A percentile compares a stretch with the other conserved stretches of the same genome.
Evolutionary conservation across 805 yeast species (phyloP).

Genomic region (Brettanomyces naardenensis): DNA sequence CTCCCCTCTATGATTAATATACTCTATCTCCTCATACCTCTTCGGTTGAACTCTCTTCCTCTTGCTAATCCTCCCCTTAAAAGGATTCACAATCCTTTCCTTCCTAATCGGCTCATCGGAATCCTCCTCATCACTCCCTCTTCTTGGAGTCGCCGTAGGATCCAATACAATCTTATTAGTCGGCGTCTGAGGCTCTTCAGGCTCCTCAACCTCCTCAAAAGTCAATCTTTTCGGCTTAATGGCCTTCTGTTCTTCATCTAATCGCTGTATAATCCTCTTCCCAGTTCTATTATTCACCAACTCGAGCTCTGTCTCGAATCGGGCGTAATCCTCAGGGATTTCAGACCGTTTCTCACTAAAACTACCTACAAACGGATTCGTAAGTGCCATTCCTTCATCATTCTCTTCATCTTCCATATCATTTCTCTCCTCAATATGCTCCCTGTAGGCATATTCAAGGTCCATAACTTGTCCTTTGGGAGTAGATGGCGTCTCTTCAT

Average conservation of each 20-base stretch:
- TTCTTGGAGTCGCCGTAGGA: neutral
- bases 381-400: constrained; percentile 12
- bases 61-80: constrained; percentile 5
- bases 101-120: constrained; percentile 12
- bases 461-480: constrained; percentile 30
- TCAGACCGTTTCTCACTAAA: neutral
- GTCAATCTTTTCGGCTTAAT: constrained; percentile 32
- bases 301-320: constrained; percentile 32
- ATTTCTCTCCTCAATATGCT: constrained; percentile 17
- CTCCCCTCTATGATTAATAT: constrained; percentile 24
- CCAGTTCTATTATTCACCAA: constrained; percentile 35
- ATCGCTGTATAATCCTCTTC: constrained; percentile 22
- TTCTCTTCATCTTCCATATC: constrained; percentile 12
- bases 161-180: neutral
- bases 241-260: constrained; percentile 25
- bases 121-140: constrained; percentile 1
- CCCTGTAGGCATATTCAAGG: constrained; percentile 23
- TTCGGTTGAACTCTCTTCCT: neutral
- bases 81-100: constrained; percentile 19
- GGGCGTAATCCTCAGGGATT: constrained; percentile 5
- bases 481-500: constrained; percentile 21
- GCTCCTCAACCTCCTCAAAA: constrained; percentile 13
- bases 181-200: constrained; percentile 5
- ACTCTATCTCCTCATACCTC: constrained; percentile 11
- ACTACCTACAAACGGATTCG: constrained; percentile 25